A percentile compares a stretch with the other conserved stretches of the same genome.
phyloP scores from a whole-genome alignment of 148 eudicot genomes.

The Spergularia bocconei region DNA sequence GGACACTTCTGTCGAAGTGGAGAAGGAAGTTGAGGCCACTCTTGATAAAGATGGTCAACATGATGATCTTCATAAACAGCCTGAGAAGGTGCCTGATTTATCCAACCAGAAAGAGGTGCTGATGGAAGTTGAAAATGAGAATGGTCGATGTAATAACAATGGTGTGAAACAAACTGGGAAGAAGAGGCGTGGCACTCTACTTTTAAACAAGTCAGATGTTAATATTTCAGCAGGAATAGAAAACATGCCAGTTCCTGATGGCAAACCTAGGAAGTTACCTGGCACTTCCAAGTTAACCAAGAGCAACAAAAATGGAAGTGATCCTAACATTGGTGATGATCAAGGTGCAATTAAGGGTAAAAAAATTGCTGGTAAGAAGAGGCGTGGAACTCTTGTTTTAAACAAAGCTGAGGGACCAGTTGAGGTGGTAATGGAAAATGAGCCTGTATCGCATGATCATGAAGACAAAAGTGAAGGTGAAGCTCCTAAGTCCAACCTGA shows the following conservation, averaged over 20 bases:
- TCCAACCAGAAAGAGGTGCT: constrained; percentile 2
- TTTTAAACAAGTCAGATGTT: constrained; percentile 30
- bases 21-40: constrained; percentile 49
- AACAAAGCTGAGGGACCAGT: constrained; percentile 28
- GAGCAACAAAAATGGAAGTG: neutral
- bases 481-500: constrained; percentile 27
- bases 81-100: neutral
- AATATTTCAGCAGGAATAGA: constrained; percentile 46
- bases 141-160: constrained; percentile 19
- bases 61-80: constrained; percentile 20
- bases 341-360: constrained; percentile 31
- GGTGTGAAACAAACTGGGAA: constrained; percentile 21
- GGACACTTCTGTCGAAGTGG: constrained; percentile 29
- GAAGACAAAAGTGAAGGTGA: constrained; percentile 26
- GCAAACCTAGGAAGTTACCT: constrained; percentile 4
- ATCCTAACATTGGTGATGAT: constrained; percentile 13
- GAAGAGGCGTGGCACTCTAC: constrained; percentile 31
- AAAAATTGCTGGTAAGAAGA: constrained; percentile 23
- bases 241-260: constrained; percentile 33
- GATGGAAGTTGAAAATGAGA: neutral
- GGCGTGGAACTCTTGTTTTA: constrained; percentile 27
- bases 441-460: constrained; percentile 26
- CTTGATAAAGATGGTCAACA: constrained; percentile 5
- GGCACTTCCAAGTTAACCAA: constrained; percentile 10
- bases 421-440: constrained; percentile 55